Percentiles rank a stretch among this genome's conserved stretches.
phyloP scores from a whole-genome alignment of 352 stramenopile species.

The Halophytophthora batemanensis region DNA sequence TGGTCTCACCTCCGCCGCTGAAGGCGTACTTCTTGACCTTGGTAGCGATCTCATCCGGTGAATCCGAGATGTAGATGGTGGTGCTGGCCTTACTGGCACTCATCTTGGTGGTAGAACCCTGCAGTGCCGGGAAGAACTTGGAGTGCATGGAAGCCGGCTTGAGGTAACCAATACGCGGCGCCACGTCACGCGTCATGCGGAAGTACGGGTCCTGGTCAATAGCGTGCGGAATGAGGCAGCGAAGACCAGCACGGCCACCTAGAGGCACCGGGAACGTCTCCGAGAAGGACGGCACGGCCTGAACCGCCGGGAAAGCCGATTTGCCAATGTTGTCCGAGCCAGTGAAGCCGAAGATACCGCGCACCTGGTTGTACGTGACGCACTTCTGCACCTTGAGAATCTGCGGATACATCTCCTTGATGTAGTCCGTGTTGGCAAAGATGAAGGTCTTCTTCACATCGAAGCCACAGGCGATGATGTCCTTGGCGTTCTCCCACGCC shows the following conservation, averaged over 20 bases:
- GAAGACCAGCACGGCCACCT: conserved; percentile 83
- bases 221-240: conserved; percentile 99
- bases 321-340: conserved; percentile 98
- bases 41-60: conserved; percentile 93
- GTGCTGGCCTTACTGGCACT: conserved; percentile 94
- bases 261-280: conserved; percentile 95
- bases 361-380: conserved; percentile 97
- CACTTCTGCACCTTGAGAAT: conserved; percentile 99
- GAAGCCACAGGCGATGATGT: conserved; percentile 99
- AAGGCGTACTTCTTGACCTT: conserved; percentile 90
- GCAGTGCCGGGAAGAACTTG: conserved; percentile 99
- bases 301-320: conserved; percentile 97
- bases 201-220: conserved; percentile 99
- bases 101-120: conserved; percentile 98
- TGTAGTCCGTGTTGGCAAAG: conserved; percentile 99
- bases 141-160: conserved; percentile 99
- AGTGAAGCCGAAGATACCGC: conserved; percentile 99
- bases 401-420: conserved; percentile 98
- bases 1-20: conserved; percentile 96
- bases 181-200: conserved; percentile 98
- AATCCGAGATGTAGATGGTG: conserved; percentile 99
- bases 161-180: conserved; percentile 94
- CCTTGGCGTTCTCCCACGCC: conserved; percentile 98
- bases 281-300: conserved; percentile 97
- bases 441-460: conserved; percentile 99